Base-by-base conservation (phyloP, 108 stramenopile genomes). In the Nitzschia sp. region DNA sequence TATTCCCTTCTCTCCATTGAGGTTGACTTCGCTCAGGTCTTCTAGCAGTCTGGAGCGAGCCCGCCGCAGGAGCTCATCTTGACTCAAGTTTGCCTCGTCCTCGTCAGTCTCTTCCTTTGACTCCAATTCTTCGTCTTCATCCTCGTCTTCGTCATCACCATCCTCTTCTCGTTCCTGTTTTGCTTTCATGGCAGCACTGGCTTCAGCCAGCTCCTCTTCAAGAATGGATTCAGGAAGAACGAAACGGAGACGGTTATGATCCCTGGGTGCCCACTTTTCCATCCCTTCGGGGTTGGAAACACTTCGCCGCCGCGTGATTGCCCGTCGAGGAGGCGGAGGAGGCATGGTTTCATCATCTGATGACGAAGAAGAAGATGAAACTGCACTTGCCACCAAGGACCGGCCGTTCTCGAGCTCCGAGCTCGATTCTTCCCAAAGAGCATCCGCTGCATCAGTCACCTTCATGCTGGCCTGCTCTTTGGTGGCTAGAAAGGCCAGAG, bases 221-320 rank as follows among this genome's bases (percentile, higher is more conserved):
- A 93, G 69, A 69, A 93, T 88, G 11, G 84, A 78, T 0, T 62
- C 78, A 5, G 92, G 92, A 4, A 93, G 77, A 0, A 93, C 82
- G 47, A 93, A 87, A 33, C 85, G 87, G 34, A 76, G 69, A 11
- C 89, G 75, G 26, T 45, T 52, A 0, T 66, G 44, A 16, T 60
- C 63, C 57, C 71, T 66, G 13, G 86, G 80, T 59, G 83, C 86
- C 88, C 88, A 94, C 63, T 89, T 89, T 53, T 94, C 90, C 93
- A 94, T 91, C n/a, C 90, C 90, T 66, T 94, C 93, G 6, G 93
- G 93, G 61, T 94, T 94, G 28, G 90, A 91, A 11, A 81, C 87
- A 61, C 87, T 89, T 32, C 91, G 86, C 17, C 82, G 45, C 1
- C 91, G 75, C 8, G 58, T 45, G 21, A 17, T 75, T 17, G 33